phyloP scores from a whole-genome alignment of 139 green algal species.

The Asterochloris sp. region DNA sequence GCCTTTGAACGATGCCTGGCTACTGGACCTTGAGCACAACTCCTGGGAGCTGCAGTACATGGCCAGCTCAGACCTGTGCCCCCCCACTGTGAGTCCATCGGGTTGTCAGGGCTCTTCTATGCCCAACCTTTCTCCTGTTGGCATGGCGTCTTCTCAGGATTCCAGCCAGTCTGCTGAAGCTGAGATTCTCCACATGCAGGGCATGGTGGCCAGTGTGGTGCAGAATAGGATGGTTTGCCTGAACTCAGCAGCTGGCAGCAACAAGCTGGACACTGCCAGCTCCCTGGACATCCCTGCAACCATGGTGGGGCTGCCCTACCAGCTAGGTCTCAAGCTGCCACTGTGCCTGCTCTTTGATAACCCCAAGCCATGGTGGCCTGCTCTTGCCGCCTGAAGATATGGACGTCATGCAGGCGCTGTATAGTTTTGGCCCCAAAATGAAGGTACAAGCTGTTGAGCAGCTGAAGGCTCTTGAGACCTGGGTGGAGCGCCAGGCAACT shows the following conservation, averaged over 20 bases:
- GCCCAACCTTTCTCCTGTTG: not conserved
- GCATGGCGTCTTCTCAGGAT: slow-evolving; percentile 1
- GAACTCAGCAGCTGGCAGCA: slow-evolving; percentile 46
- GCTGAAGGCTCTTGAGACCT: slow-evolving; percentile 62
- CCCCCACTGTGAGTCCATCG: not conserved
- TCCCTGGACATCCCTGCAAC: slow-evolving; percentile 58
- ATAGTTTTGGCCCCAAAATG: slow-evolving; percentile 60
- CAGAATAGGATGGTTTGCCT: slow-evolving; percentile 45
- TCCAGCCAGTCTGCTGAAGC: too few relatives aligned
- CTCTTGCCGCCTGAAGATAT: not conserved
- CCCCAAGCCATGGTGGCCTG: not conserved
- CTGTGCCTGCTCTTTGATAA: not conserved
- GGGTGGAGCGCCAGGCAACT: slow-evolving; percentile 56
- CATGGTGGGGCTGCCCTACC: not conserved
- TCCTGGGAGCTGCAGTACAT: slow-evolving; percentile 59
- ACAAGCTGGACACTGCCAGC: slow-evolving; percentile 59
- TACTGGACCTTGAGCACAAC: slow-evolving; percentile 52
- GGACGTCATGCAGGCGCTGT: slow-evolving; percentile 18
- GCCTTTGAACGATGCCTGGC: slow-evolving; percentile 68
- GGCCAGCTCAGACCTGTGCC: slow-evolving; percentile 36
- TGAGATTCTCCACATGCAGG: too few relatives aligned
- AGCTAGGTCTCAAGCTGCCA: not conserved
- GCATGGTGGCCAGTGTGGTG: too few relatives aligned
- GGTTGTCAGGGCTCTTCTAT: not conserved
- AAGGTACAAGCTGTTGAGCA: slow-evolving; percentile 29